These are phyloP conservation scores for Thoreauomyces humboldtii DNA, from an alignment of 192 early-diverging fungal genomes.

Conservation along the genomic window DNA sequence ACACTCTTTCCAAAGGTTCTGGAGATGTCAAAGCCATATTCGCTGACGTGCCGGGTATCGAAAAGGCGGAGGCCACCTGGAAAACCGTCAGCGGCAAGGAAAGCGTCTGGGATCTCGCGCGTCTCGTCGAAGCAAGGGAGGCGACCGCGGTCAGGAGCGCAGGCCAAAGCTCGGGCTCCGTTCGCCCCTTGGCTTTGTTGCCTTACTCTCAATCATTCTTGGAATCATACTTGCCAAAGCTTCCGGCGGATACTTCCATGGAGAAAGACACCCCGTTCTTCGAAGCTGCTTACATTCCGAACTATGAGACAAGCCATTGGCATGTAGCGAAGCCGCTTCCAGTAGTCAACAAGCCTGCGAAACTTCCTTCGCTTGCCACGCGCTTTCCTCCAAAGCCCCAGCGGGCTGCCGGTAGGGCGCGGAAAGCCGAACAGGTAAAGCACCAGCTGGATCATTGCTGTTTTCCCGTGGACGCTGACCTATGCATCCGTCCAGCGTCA, in stretches of 20 bases:
- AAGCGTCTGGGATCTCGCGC: background rate
- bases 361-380: background rate
- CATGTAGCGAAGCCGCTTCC: constrained; percentile 10
- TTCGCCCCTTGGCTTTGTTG: background rate
- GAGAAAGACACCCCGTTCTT: background rate
- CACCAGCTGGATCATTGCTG: too few species aligned
- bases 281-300: background rate
- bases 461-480: too few species aligned
- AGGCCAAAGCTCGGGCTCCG: too few species aligned
- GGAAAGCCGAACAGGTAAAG: constrained; percentile 15
- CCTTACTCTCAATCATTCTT: constrained; percentile 15
- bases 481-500: too few species aligned
- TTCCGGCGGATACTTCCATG: background rate
- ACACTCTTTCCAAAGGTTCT: background rate
- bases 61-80: constrained; percentile 1
- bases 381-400: background rate
- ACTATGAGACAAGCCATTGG: constrained; percentile 13
- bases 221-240: background rate
- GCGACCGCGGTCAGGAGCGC: background rate
- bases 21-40: background rate
- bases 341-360: background rate
- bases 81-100: background rate
- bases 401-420: background rate
- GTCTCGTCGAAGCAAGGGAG: background rate
- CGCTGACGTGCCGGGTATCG: background rate